These are phyloP conservation scores for Monilinia vaccinii-corymbosi DNA, from an alignment of 2,329 filamentous ascomycete species.

Conservation along the genomic window DNA sequence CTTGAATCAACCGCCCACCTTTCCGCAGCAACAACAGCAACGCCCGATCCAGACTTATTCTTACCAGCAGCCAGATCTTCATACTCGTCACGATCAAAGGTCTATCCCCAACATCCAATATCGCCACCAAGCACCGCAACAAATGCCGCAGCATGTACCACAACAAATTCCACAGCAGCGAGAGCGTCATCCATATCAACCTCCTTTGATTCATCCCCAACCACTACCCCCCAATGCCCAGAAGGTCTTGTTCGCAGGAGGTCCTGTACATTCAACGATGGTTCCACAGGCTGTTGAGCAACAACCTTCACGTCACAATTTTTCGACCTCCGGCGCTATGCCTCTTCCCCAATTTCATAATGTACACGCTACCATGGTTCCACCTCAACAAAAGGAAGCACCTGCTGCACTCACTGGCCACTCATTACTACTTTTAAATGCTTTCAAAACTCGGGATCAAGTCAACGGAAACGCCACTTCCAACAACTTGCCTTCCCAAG, in stretches of 20 bases:
- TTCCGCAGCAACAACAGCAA: conserved; percentile 31
- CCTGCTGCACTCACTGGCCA: conserved; percentile 33
- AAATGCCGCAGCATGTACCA: conserved; percentile 9
- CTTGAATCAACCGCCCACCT: conserved; percentile 38
- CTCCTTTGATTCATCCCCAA: conserved; percentile 30
- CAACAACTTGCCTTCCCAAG: conserved; percentile 16
- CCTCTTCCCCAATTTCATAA: conserved; percentile 23
- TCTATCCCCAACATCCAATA: not conserved
- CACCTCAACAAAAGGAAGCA: conserved; percentile 17
- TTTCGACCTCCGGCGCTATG: conserved; percentile 10
- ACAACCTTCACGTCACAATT: conserved; percentile 7
- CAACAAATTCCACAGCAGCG: conserved; percentile 18
- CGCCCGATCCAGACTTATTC: conserved; percentile 14
- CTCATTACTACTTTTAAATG: conserved; percentile 37
- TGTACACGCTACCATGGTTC: conserved; percentile 23
- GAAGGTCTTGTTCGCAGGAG: conserved; percentile 39
- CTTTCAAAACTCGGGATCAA: conserved; percentile 32
- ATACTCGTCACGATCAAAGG: conserved; percentile 9
- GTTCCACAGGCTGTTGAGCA: conserved; percentile 27
- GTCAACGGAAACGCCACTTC: conserved; percentile 8
- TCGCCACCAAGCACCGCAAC: not conserved
- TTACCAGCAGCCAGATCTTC: conserved; percentile 20
- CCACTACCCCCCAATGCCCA: conserved; percentile 45
- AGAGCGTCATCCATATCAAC: conserved; percentile 24
- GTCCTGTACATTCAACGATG: conserved; percentile 26